Percentiles rank a stretch among this genome's conserved stretches.
These are phyloP conservation scores for Solanum corneliomulleri DNA, from an alignment of 257 asterid genomes.

Conservation along the genomic window DNA sequence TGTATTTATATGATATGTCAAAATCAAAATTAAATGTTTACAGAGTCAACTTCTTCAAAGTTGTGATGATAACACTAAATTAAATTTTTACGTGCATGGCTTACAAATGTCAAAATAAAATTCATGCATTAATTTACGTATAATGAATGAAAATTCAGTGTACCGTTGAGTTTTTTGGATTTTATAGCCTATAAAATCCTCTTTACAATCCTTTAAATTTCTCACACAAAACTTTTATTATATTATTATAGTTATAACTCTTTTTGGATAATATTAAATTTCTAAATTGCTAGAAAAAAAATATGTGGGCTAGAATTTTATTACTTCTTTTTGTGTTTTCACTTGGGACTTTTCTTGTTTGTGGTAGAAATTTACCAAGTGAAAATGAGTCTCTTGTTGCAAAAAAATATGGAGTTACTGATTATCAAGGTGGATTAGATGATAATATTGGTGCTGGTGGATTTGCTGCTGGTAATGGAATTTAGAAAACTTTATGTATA, in stretches of 20 bases:
- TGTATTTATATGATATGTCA: neutral
- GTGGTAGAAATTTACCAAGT: neutral
- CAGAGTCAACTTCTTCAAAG: neutral
- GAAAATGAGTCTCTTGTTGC: neutral
- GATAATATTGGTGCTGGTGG: neutral
- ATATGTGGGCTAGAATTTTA: neutral
- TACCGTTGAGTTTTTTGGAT: neutral
- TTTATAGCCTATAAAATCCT: neutral
- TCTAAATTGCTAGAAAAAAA: neutral
- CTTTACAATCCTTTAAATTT: neutral
- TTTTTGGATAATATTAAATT: neutral
- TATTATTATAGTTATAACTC: neutral
- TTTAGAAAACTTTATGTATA: neutral
- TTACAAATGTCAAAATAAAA: neutral
- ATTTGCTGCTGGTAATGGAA: neutral
- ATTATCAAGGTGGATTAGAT: neutral
- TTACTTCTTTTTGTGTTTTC: neutral
- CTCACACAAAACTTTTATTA: neutral
- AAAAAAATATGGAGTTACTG: neutral
- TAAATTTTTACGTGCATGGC: neutral
- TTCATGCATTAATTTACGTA: neutral
- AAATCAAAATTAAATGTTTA: neutral
- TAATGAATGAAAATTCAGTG: neutral
- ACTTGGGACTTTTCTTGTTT: neutral
- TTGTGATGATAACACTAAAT: neutral